Evolutionary conservation across 2,329 filamentous ascomycete species (phyloP), one percentile per base, ranked within the genome.

Genomic region (Talaromyces sp.): DNA sequence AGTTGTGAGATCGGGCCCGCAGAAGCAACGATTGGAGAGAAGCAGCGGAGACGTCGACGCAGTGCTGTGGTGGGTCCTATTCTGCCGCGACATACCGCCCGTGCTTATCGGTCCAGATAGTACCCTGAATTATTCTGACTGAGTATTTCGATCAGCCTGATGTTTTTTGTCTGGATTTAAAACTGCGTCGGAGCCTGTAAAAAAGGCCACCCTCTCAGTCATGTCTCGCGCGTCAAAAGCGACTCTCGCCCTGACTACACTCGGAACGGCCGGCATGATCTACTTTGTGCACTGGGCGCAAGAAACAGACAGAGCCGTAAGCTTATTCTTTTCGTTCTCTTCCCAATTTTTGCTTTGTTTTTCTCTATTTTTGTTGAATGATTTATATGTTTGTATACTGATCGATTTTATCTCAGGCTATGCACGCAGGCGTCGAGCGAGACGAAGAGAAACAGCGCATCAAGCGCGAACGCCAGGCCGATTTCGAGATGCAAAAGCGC

Each of bases 211-310:
- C 21, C 14, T 29, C 48, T 24, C n/a, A 48, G 38, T 19, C 14
- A 99, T 99, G 94, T 99, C 94, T 61, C 88, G 86, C 68, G 88
- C 91, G 61, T 92, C 94, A 19, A 96, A 96, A 72, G 75, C 94
- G 65, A 97, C 94, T 14, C 81, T 99, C 27, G 81, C 86, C 56
- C 85, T 84, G 51, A 96, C 92, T 0, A 88, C 90, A 35, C 77
- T 91, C 65, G 87, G 90, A 67, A 89, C 93, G 27, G 82, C 85
- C 57, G 81, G 84, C 65, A 95, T 92, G 54, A 86, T 99, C 64
- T 79, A 87, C 66, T 86, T 95, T 68, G 94, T 99, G 53, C 94
- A 99, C 74, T 92, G 89, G 77, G 86, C 92, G 67, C 94, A 99
- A 74, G 86, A 88, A 69, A 82, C 83, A 35, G 94, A 99, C 72